phyloP scores from a whole-genome alignment of 2,329 filamentous ascomycete species.

The Aspergillus amoenus region DNA sequence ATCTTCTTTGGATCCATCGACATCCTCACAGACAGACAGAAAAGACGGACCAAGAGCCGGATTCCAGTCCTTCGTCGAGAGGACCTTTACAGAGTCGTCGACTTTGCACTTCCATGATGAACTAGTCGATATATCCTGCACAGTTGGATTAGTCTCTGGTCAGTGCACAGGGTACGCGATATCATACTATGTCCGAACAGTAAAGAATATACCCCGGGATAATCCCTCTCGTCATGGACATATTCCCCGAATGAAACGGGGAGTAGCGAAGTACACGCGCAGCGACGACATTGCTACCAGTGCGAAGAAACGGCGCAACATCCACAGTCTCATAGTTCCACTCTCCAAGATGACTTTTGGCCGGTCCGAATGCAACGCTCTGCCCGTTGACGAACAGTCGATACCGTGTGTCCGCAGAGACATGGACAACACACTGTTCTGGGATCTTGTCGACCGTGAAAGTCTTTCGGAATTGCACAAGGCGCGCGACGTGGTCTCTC shows the following conservation, averaged over 20 bases:
- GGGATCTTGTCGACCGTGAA: not conserved
- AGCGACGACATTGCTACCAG: not conserved
- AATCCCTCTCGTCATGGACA: not conserved
- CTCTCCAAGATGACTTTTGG: conserved; percentile 2
- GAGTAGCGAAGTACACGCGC: conserved; percentile 10
- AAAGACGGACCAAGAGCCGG: conserved; percentile 8
- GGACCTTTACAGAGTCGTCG: not conserved
- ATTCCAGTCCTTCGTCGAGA: conserved; percentile 2
- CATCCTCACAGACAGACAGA: conserved; percentile 1
- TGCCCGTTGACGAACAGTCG: conserved; percentile 11
- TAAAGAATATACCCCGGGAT: conserved; percentile 7
- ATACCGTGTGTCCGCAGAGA: conserved; percentile 13
- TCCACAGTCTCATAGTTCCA: conserved; percentile 12
- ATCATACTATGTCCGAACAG: too few relatives aligned
- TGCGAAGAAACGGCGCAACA: not conserved
- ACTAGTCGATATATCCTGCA: not conserved
- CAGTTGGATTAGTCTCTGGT: too few relatives aligned
- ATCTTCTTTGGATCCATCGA: not conserved
- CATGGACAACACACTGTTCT: not conserved
- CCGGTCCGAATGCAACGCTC: conserved; percentile 4
- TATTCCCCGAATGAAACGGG: not conserved
- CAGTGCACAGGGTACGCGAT: too few relatives aligned
- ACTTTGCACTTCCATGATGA: not conserved
- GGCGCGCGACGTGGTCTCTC: not conserved
- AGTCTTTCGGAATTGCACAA: conserved; percentile 8